Evolutionary conservation across 2,329 filamentous ascomycete genomes (phyloP), one percentile per base, ranked within the genome.

Genomic region (Diaporthe sp.): DNA sequence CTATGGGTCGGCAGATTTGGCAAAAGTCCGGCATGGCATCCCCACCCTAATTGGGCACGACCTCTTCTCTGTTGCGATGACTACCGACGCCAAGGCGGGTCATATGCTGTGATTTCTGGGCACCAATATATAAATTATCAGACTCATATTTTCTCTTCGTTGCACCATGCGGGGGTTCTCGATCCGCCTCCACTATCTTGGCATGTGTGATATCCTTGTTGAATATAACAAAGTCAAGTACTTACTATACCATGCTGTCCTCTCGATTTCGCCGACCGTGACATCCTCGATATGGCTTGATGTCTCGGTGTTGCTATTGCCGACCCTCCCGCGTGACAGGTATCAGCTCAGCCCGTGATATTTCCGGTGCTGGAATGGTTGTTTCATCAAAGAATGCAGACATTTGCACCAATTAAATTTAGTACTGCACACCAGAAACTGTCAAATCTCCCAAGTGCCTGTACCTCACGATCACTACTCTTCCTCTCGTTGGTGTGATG

Each of bases 261-360:
- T 28, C 47, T 39, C 4, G 47, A 20, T 53, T 42, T 53, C 13
- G 47, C 47, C 31, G 13, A 4, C 22, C 65, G 47, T 15, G 20
- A 39, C 65, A 53, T 68, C n/a, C 31, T 68, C 22, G 22, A 53
- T 28, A 28, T 28, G 13, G 22, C 47, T 68, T 53, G n/a, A 39
- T 68, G 20, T 53, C 25, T 68, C 65, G 65, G 47, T 12, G 22
- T 68, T 28, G 28, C 34, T 79, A 76, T 80, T 53, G 31, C 47
- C 34, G 47, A 39, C 25, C 22, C 20, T 68, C 44, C 47, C 47
- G 10, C 22, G 13, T 49, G 28, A 15, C 17, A 34, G 10, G 12
- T 67, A 3, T 15, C 12, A 67, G 28, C 17, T 60, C 34, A 4
- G 12, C 34, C 15, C 10, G 20, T 39, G 9, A 6, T n/a, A 1